Evolutionary conservation across 2,329 filamentous ascomycete genomes (phyloP), one percentile per base, ranked within the genome.

Genomic region (Colletotrichum magnum): DNA sequence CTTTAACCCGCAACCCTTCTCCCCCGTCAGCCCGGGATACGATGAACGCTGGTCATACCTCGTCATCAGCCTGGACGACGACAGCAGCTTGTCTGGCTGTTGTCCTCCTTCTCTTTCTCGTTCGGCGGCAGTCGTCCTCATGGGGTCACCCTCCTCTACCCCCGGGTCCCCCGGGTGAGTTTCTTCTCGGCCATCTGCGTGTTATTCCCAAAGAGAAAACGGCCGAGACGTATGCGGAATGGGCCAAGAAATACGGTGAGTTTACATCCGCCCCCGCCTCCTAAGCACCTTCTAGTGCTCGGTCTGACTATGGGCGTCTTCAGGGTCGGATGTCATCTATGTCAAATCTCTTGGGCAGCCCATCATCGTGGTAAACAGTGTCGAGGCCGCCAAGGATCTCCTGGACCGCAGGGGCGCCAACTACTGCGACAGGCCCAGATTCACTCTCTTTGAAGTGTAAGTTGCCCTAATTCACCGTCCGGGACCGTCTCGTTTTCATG

Each of bases 161-260:
- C 12, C 71, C 71, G 3, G 71, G 71, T 5, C 71, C 71, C 7
- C 59, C 66, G 16, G 66, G 71, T 5, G 75, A 75, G 9, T 79
- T 78, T 2, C 74, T 84, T 16, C 73, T 80, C 41, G 83, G 83
- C 5, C 81, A 80, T 54, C 58, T 73, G 4, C 77, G 79, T 2
- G 82, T 85, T 60, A 75, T 79, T 41, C 83, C 65, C 47, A 64
- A 59, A 43, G 63, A 72, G 36, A 57, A 53, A 45, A 69, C 71
- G 5, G 71, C 70, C 32, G 67, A 56, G 47, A 64, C 61, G 16
- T 72, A 72, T 52, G 60, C 68, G 6, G 50, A 71, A 56, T 72
- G 71, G 71, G 70, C 69, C 21, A 61, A 67, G 39, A 54, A 68
- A 93, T 76, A 92, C 93, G 78, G 91, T 94, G 24, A 66, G 71